Conservation (phyloP, 225 moss, liverwort and hornwort species). For the Antitrichia curtipendula region DNA sequence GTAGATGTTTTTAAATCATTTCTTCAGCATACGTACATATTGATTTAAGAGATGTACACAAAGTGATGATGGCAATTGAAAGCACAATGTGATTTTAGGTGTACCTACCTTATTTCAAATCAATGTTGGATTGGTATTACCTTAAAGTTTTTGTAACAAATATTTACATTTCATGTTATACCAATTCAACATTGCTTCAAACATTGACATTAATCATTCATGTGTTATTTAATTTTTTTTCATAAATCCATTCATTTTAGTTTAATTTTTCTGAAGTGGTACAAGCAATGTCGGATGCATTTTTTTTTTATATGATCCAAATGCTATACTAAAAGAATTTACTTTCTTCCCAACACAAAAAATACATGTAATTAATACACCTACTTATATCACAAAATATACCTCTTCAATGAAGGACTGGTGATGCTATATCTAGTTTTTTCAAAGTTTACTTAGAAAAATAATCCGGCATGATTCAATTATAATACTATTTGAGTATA, state of each 20-base stretch:
- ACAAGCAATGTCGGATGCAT: too few relatives aligned
- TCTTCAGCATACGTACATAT: too few relatives aligned
- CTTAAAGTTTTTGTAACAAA: neutral
- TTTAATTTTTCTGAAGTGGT: neutral
- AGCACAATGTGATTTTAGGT: too few relatives aligned
- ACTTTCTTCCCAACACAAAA: rapidly evolving
- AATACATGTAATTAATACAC: neutral
- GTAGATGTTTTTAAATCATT: too few relatives aligned
- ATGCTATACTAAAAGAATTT: neutral
- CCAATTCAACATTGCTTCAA: neutral
- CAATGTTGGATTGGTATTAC: neutral
- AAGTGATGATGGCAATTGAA: too few relatives aligned
- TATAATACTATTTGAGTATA: too few relatives aligned
- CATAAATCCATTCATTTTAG: neutral
- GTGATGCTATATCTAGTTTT: too few relatives aligned
- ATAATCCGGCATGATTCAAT: rapidly evolving
- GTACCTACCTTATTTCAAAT: neutral
- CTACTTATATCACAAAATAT: neutral
- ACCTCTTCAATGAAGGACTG: neutral
- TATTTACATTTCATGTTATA: neutral
- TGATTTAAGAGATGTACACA: too few relatives aligned
- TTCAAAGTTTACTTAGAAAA: neutral
- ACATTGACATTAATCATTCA: too few relatives aligned
- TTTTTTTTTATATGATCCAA: neutral
- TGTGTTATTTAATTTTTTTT: neutral